Base-by-base conservation (phyloP, 441 rosid species). In the Gossypium trilobum region DNA sequence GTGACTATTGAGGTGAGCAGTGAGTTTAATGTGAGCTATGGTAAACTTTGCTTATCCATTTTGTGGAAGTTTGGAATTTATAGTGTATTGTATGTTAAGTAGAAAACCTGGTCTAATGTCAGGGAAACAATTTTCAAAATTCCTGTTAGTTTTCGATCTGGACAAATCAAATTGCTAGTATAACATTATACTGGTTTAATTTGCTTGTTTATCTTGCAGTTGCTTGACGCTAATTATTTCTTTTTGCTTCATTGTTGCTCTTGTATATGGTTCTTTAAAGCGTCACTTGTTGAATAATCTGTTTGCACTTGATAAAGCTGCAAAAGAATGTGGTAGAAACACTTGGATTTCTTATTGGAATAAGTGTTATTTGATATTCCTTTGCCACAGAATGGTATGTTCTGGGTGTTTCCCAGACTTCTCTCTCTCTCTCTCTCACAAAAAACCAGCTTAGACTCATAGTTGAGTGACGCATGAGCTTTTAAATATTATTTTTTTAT, bases 1-100 rank as follows among this genome's bases (percentile, higher is more conserved):
- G 78, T 61, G 23, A 83, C 88, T 17, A 85, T 92, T 76, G 92
- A 90, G 96, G 98, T 88, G 81, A 84, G 78, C 64, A 90, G 96
- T 87, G 79, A 83, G 79, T 55, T 71, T 76, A 60, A 33, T 64
- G 73, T 73, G 51, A 29, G 5, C 27, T 59, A n/a, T 29, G 20
- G 63, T 9, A 52, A 20, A 5, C 57, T 42, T 57, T 22, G 3
- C 65, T 42, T 42, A 11, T 68, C 46, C 9, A 50, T 50, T 50
- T 27, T 51, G 9, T 1, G 58, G 59, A 27, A 14, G 10, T 68
- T 67, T 68, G 5, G 42, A 68, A 50, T 39, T n/a, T 25, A 14
- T 25, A 14, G 14, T 11, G 36, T 66, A 19, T 44, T 66, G 64
- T 27, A 59, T 58, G 8, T 44, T 22, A 42, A 50, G 59, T 50